Evolutionary conservation across 345 rosid genomes (phyloP), one percentile per base, ranked within the genome.

Genomic region (Pugionium dolabratum): DNA sequence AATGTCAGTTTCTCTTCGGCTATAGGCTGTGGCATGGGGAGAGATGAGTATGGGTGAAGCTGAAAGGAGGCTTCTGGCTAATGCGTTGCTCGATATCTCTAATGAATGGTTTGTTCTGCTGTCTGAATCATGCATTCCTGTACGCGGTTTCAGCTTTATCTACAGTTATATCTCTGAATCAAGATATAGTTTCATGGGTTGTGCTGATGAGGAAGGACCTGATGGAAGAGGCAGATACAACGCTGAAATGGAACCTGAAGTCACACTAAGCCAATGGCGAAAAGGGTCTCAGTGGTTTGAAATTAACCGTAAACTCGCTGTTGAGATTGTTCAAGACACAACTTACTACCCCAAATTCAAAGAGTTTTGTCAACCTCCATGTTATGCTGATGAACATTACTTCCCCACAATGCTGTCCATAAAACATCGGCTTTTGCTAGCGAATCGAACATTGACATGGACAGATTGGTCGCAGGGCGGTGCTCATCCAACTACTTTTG

Each of bases 241-340:
- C 53, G 25, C 6, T 35, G 79, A 62, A 37, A 79, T 88, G 91
- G 80, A 81, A 55, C 96, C 97, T 0, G 95, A 78, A 66, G 85
- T 94, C 51, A 79, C 70, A 8, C 83, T 88, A 40, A 63, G 77
- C 59, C 88, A 90, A 51, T 94, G 98, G 98, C 85, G 95, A 7
- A 93, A 93, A 81, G 98, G 98, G 40, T 81, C 98, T 42, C 98
- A 93, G 56, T 93, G 96, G 97, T 90, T 93, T 62, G 96, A 90
- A 76, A 76, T 88, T 27, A 80, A 83, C 42, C 76, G 97, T 39
- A 71, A 61, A 65, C 86, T 94, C 1, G 99, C 96, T 31, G 4
- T 84, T 5, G 74, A 71, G 39, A 85, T 94, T 37, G 61, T 94
- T 4, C 76, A 76, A 70, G 99, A 94, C 66, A 58, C 70, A 25